Conservation (phyloP, 345 rosid genomes). For the Combretum micranthum region DNA sequence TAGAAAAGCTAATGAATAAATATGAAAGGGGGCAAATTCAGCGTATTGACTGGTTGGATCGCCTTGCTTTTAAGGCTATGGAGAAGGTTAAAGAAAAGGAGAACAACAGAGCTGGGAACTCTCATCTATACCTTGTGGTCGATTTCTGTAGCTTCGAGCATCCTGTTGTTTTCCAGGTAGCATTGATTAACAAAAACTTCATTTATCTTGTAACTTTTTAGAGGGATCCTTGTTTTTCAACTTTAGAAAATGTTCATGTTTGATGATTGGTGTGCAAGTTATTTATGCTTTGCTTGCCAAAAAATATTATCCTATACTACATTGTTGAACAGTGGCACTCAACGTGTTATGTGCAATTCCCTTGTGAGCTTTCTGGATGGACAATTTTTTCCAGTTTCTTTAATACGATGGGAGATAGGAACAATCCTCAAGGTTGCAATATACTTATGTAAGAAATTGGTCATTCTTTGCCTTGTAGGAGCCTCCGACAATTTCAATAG, state of each 20-base stretch:
- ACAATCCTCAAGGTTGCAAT: too few relatives aligned
- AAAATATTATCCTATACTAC: too few relatives aligned
- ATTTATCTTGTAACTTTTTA: background rate
- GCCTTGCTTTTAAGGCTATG: slow-evolving; percentile 74
- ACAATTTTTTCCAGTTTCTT: too few relatives aligned
- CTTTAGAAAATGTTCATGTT: too few relatives aligned
- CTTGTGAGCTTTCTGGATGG: too few relatives aligned
- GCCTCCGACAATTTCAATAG: slow-evolving; percentile 78
- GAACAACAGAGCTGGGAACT: slow-evolving; percentile 61
- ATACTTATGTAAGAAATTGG: slow-evolving; percentile 1
- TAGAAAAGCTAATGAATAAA: slow-evolving; percentile 88
- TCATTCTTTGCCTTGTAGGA: slow-evolving; percentile 41
- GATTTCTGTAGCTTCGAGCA: slow-evolving; percentile 94
- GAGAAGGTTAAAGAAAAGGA: slow-evolving; percentile 79
- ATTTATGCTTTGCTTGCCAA: too few relatives aligned
- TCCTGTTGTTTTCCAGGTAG: slow-evolving; percentile 94
- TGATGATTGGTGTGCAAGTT: too few relatives aligned
- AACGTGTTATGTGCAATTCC: too few relatives aligned
- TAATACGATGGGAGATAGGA: too few relatives aligned
- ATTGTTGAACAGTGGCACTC: too few relatives aligned
- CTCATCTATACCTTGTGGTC: slow-evolving; percentile 64
- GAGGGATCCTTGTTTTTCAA: too few relatives aligned
- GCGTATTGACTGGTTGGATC: slow-evolving; percentile 84
- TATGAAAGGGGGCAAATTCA: slow-evolving; percentile 91
- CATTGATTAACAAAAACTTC: background rate